Conservation (phyloP, 2,329 filamentous ascomycete species). For the Talaromyces albobiverticillius region DNA sequence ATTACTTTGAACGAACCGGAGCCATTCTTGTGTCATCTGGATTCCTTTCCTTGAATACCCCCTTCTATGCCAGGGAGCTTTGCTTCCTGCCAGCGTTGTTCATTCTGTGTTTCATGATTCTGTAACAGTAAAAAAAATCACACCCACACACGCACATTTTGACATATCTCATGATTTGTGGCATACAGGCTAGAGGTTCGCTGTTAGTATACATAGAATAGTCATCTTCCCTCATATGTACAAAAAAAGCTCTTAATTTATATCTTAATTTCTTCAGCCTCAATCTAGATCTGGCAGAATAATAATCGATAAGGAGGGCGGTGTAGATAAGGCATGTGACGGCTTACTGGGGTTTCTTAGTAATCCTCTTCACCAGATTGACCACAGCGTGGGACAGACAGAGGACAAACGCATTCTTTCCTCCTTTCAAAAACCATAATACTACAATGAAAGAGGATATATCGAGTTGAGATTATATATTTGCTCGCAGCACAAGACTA, state of each 20-base stretch:
- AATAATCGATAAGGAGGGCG: background rate
- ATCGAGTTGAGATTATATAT: background rate
- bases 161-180: background rate
- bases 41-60: background rate
- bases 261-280: background rate
- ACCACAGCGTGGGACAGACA: background rate
- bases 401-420: too few species aligned
- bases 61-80: background rate
- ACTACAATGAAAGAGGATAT: background rate
- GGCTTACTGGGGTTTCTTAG: too few species aligned
- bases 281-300: slow-evolving; percentile 6
- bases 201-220: slow-evolving; percentile 5
- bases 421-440: background rate
- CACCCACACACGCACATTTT: background rate
- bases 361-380: background rate
- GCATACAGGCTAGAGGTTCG: background rate
- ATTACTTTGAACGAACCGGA: too few species aligned
- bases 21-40: background rate
- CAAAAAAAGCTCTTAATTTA: background rate
- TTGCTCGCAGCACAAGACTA: background rate
- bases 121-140: background rate
- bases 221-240: slow-evolving; percentile 8
- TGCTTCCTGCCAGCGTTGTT: background rate
- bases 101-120: background rate
- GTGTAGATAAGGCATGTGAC: slow-evolving; percentile 10